Percentiles rank a stretch among this genome's conserved stretches.
These are phyloP conservation scores for Phytophthora pinifolia DNA, from an alignment of 352 stramenopile species.

Conservation along the genomic window DNA sequence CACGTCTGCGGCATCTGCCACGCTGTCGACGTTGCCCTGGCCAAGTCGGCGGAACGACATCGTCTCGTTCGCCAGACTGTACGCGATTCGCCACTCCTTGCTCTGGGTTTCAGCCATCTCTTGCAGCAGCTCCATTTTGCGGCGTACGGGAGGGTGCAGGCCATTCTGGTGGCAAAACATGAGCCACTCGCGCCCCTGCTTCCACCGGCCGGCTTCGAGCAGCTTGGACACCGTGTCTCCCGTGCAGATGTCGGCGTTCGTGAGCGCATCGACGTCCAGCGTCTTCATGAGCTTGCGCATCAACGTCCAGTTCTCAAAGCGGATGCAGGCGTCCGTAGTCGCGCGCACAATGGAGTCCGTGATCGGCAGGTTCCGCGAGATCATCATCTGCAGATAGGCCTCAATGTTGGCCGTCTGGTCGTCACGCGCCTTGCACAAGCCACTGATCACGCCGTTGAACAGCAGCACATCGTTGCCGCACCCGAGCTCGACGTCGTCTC, in stretches of 20 bases:
- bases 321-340: slow-evolving; percentile 68
- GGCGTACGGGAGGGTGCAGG: slow-evolving; percentile 64
- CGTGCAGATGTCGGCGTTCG: slow-evolving; percentile 61
- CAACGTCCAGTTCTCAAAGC: slow-evolving; percentile 59
- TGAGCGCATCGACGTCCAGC: slow-evolving; percentile 48
- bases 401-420: slow-evolving; percentile 72
- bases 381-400: slow-evolving; percentile 60
- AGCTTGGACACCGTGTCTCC: slow-evolving; percentile 83
- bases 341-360: slow-evolving; percentile 79
- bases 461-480: slow-evolving; percentile 47
- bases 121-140: slow-evolving; percentile 58
- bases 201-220: slow-evolving; percentile 58
- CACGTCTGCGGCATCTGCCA: slow-evolving; percentile 71
- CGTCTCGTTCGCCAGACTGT: slow-evolving; percentile 67
- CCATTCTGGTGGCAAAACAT: slow-evolving; percentile 41
- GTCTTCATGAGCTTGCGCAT: slow-evolving; percentile 49
- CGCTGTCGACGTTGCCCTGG: slow-evolving; percentile 63
- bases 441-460: slow-evolving; percentile 81
- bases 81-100: slow-evolving; percentile 77
- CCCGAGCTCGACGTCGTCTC: slow-evolving; percentile 27
- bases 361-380: slow-evolving; percentile 45
- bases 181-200: slow-evolving; percentile 58
- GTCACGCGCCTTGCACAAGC: slow-evolving; percentile 69
- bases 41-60: slow-evolving; percentile 69
- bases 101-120: slow-evolving; percentile 34